A percentile compares a stretch with the other conserved stretches of the same genome.
phyloP scores from a whole-genome alignment of 108 stramenopile species.

The Stephanodiscus minutulus region DNA sequence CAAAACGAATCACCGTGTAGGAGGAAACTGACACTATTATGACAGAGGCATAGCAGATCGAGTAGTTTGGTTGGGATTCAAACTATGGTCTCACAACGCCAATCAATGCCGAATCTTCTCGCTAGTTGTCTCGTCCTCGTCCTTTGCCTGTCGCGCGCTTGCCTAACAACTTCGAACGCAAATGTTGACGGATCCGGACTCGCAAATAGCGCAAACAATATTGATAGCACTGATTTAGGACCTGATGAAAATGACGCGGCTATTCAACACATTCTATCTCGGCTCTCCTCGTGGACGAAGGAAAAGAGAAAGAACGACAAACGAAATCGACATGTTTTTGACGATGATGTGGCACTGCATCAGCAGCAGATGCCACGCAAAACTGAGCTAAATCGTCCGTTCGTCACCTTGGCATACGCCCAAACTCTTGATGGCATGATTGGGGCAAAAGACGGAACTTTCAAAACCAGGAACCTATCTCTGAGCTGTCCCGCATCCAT shows the following conservation, averaged over 20 bases:
- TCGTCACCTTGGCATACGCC: constrained; percentile 75
- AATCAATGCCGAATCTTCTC: not conserved
- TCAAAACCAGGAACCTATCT: constrained; percentile 63
- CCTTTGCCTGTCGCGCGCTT: not conserved
- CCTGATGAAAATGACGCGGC: not conserved
- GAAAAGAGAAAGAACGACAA: constrained; percentile 9
- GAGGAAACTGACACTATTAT: no score
- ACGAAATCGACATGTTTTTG: not conserved
- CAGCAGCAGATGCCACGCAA: constrained; percentile 4
- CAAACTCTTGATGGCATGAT: constrained; percentile 83
- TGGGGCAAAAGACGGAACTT: constrained; percentile 38
- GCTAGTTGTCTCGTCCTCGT: not conserved
- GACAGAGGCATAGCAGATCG: no score
- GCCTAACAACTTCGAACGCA: not conserved
- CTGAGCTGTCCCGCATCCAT: constrained; percentile 66
- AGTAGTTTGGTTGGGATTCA: no score
- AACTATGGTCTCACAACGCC: not conserved
- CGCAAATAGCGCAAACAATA: not conserved
- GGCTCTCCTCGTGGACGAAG: not conserved
- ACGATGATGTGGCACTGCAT: not conserved
- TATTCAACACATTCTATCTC: not conserved
- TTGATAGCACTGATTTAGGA: not conserved
- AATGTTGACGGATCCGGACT: not conserved
- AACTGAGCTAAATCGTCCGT: constrained; percentile 41
- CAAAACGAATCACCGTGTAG: no score